Conservation (phyloP, 768 basidiomycete species). For the Suillus plorans region DNA sequence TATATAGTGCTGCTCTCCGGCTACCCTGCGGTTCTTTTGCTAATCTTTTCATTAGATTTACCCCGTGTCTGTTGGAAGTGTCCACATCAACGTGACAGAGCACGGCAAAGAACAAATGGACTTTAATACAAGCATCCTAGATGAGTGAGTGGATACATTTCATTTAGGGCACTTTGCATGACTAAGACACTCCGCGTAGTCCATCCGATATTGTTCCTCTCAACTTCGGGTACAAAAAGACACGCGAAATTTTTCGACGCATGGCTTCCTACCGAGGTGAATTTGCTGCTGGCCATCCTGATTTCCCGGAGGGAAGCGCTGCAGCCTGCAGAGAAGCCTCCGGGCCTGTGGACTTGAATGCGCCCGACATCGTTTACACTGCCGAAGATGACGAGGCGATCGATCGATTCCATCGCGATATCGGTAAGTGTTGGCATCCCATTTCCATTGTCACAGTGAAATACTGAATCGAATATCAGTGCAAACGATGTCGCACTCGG, state of each 20-base stretch:
- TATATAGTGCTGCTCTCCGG: slow-evolving; percentile 26
- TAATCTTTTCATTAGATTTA: slow-evolving; percentile 29
- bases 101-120: slow-evolving; percentile 39
- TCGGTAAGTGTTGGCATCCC: slow-evolving; percentile 12
- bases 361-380: slow-evolving; percentile 32
- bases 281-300: slow-evolving; percentile 19
- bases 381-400: slow-evolving; percentile 36
- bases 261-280: slow-evolving; percentile 46
- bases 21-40: neutral
- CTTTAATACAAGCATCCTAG: slow-evolving; percentile 49
- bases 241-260: slow-evolving; percentile 31
- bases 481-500: slow-evolving; percentile 34
- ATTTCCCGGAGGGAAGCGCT: slow-evolving; percentile 25
- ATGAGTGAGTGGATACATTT: slow-evolving; percentile 33
- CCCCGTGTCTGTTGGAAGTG: slow-evolving; percentile 46
- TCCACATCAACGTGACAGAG: slow-evolving; percentile 45
- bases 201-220: slow-evolving; percentile 25
- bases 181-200: slow-evolving; percentile 9
- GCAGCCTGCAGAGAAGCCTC: slow-evolving; percentile 24
- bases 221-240: slow-evolving; percentile 27
- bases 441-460: too few relatives aligned
- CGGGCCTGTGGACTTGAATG: slow-evolving; percentile 22
- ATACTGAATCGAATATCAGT: slow-evolving; percentile 15
- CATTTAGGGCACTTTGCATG: neutral
- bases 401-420: slow-evolving; percentile 23